Conservation (phyloP, 108 stramenopile genomes). For the Fistulifera pelliculosa region DNA sequence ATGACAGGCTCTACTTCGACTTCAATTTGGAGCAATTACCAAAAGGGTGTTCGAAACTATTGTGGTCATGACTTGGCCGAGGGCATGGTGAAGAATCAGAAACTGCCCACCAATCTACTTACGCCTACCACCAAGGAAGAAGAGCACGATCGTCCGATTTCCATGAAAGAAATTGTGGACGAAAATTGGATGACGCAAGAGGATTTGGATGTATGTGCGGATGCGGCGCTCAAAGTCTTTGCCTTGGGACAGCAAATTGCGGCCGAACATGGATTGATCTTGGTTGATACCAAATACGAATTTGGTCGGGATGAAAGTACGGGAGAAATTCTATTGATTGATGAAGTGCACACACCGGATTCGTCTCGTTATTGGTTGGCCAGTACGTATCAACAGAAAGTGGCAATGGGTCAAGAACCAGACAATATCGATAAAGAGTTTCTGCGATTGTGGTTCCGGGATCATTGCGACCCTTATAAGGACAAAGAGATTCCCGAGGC, state of each 20-base stretch:
- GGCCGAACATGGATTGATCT: conserved; percentile 78
- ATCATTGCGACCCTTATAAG: conserved; percentile 97
- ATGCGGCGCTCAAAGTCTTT: conserved; percentile 71
- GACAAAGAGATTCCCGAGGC: conserved; percentile 89
- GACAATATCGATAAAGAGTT: conserved; percentile 99
- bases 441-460: conserved; percentile 91
- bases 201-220: conserved; percentile 73
- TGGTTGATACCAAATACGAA: conserved; percentile 99
- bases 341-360: conserved; percentile 98
- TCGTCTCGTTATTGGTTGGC: conserved; percentile 96
- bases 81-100: conserved; percentile 93
- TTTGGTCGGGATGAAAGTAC: conserved; percentile 82
- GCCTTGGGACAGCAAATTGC: conserved; percentile 84
- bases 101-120: conserved; percentile 61
- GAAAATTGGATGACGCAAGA: conserved; percentile 84
- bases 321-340: conserved; percentile 86
- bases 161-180: conserved; percentile 74
- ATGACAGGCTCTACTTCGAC: conserved; percentile 95
- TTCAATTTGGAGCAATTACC: conserved; percentile 98
- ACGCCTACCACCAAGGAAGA: conserved; percentile 98
- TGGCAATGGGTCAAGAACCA: conserved; percentile 83
- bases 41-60: conserved; percentile 85
- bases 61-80: conserved; percentile 94
- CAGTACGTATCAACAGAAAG: conserved; percentile 73
- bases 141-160: conserved; percentile 95